Evolutionary conservation across 331 rosid species (phyloP).

Genomic region (Quercus phellos): DNA sequence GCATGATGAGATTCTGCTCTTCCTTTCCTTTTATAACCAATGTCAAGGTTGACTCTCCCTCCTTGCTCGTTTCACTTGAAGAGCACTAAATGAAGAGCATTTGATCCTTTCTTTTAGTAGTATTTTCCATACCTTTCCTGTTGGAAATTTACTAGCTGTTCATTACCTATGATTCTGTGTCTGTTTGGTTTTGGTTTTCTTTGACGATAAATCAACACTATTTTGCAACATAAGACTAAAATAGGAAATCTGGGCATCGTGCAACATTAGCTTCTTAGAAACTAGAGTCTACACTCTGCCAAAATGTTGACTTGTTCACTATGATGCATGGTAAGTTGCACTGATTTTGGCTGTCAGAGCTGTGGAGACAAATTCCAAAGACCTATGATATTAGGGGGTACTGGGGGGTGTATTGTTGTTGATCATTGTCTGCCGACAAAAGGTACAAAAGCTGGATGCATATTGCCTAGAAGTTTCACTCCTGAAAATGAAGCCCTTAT

Average conservation of each 20-base stretch:
- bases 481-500: not conserved
- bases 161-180: not conserved
- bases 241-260: not conserved
- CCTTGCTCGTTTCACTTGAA: too few relatives aligned
- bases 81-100: too few relatives aligned
- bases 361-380: not conserved
- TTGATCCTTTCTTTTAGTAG: too few relatives aligned
- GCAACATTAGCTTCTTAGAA: not conserved
- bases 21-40: too few relatives aligned
- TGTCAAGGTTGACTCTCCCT: not conserved
- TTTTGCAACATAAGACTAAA: not conserved
- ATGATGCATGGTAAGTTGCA: not conserved
- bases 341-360: not conserved
- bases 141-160: not conserved
- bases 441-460: not conserved
- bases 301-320: not conserved
- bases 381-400: not conserved
- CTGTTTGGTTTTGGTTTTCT: not conserved
- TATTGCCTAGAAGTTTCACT: not conserved
- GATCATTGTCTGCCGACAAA: not conserved
- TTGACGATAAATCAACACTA: not conserved
- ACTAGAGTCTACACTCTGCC: not conserved
- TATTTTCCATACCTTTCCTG: not conserved
- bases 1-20: not conserved
- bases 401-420: not conserved